Evolutionary conservation across 2,329 filamentous ascomycete genomes (phyloP), one percentile per base, ranked within the genome.

Genomic region (Hyphodiscus sp.): DNA sequence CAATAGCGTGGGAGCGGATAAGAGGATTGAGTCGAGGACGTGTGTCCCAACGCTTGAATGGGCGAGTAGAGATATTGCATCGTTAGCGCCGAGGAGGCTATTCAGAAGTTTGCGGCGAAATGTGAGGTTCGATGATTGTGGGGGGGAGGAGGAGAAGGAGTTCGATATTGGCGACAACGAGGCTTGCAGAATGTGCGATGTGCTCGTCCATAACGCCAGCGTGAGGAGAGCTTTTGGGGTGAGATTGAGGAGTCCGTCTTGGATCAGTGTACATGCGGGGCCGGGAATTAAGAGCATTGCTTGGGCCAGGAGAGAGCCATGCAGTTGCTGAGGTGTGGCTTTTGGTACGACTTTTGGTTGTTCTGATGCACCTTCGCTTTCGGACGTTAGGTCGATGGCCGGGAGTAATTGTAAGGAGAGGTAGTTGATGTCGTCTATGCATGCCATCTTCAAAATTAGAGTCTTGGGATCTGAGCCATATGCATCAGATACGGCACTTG

Each of bases 241-340:
- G 60, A 87, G 76, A 3, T 80, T 74, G 19, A 85, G 72, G 20
- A 94, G 71, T n/a, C 86, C 81, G 16, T 84, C 80, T 66, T 94
- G 89, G 30, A 95, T 80, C 11, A 91, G 77, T 49, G 81, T 81
- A 53, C 81, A 78, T 1, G 91, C 75, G 1, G 79, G 70, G 0
- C 89, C 89, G 0, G 87, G 81, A 23, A 89, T 85, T 8, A 80
- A 73, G 49, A 97, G 81, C 74, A 99, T 86, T 3, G 87, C 74
- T 57, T 94, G 85, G 9, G 88, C 85, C 26, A 99, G 79, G 46
- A 96, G 78, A 19, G 89, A 90, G 55, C 87, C 89, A 72, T 99
- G 91, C 67, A 89, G 70, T 76, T 89, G 82, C 72, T 81, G 61
- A 60, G 72, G 38, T 70, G 67, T 50, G 65, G 67, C 43, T 57